Conservation (phyloP, 2,329 filamentous ascomycete species). For the Rhinocladiella similis region DNA sequence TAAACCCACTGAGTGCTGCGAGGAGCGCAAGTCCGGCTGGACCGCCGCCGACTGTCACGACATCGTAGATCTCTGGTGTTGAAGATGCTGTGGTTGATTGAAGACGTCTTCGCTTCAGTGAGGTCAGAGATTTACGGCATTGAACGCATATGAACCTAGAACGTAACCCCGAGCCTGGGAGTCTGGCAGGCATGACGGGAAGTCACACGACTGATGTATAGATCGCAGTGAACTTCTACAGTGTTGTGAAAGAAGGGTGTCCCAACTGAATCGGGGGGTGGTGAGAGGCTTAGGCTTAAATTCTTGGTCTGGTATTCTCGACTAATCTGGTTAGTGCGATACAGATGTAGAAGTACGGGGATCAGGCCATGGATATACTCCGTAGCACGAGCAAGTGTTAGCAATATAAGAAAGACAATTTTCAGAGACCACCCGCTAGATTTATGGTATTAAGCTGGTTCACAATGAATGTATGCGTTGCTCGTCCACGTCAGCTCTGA, state of each 20-base stretch:
- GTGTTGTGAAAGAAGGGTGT: too few species aligned
- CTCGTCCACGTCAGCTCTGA: too few species aligned
- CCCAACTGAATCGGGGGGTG: neutral
- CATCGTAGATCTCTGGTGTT: constrained; percentile 80
- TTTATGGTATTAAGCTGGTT: too few species aligned
- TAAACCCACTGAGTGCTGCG: constrained; percentile 68
- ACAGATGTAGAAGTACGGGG: neutral
- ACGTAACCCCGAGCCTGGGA: neutral
- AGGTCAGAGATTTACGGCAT: constrained; percentile 12
- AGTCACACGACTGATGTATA: too few species aligned
- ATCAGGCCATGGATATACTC: neutral
- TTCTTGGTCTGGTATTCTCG: neutral
- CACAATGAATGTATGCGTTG: too few species aligned
- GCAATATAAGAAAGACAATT: neutral
- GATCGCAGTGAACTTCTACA: too few species aligned
- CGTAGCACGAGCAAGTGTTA: too few species aligned
- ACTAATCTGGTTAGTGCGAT: neutral
- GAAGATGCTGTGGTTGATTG: constrained; percentile 4
- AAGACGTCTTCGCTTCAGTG: constrained; percentile 17
- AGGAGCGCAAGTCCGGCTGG: constrained; percentile 84
- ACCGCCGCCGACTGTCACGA: constrained; percentile 87
- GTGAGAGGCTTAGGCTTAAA: neutral
- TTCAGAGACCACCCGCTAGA: too few species aligned
- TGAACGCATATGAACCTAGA: constrained; percentile 12
- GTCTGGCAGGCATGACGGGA: constrained; percentile 11